A percentile compares a stretch with the other conserved stretches of the same genome.
Evolutionary conservation across 331 rosid genomes (phyloP).

Genomic region (Acacia concinna): DNA sequence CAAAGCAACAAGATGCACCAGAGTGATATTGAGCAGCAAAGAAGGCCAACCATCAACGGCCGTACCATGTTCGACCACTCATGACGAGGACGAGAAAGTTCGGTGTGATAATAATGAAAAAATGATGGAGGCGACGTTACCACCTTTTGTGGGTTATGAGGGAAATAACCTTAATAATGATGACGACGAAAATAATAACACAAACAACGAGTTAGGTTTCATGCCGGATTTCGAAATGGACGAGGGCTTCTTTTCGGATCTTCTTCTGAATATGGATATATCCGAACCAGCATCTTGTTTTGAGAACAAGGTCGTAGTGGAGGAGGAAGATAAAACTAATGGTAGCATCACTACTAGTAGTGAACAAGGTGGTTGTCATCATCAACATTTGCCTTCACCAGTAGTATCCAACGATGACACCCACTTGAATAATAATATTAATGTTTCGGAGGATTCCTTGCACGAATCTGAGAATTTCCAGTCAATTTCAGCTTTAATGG

Average conservation of each 20-base stretch:
- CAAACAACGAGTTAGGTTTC: conserved; percentile 31
- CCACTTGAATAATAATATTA: neutral
- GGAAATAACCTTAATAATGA: neutral
- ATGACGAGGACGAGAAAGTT: neutral
- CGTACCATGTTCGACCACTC: neutral
- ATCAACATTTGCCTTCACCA: neutral
- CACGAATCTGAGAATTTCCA: conserved; percentile 32
- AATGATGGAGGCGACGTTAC: neutral
- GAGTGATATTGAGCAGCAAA: conserved; percentile 27
- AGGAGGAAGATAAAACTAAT: neutral
- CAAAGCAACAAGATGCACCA: conserved; percentile 62
- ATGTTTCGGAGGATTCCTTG: conserved; percentile 11
- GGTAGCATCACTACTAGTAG: neutral
- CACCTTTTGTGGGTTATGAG: neutral
- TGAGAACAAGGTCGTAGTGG: neutral
- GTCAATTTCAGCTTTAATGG: conserved; percentile 26
- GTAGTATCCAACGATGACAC: neutral
- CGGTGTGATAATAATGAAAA: neutral
- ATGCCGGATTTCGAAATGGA: conserved; percentile 42
- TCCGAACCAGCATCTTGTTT: conserved; percentile 25
- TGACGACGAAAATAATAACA: neutral
- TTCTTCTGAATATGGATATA: conserved; percentile 46
- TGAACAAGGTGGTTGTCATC: neutral
- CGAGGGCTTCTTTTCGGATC: conserved; percentile 32
- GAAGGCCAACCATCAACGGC: neutral